A percentile compares a stretch with the other conserved stretches of the same genome.
Evolutionary conservation across 345 rosid genomes (phyloP).

Genomic region (Camelina hispida): DNA sequence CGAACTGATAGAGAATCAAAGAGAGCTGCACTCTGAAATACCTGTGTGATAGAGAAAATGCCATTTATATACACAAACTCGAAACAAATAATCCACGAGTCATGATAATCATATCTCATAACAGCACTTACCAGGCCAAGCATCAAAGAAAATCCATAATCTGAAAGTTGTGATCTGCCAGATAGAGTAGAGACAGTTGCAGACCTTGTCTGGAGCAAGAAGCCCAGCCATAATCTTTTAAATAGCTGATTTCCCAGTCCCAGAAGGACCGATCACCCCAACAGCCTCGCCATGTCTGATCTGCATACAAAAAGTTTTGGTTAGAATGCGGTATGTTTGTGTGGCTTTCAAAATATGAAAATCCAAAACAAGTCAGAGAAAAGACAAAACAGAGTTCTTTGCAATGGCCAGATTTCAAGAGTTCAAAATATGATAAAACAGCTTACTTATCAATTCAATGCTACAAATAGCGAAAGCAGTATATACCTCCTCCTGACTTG

Average conservation of each 20-base stretch:
- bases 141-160: constrained; percentile 14
- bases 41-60: constrained; percentile 51
- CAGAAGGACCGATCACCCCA: constrained; percentile 98
- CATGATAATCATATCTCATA: neutral
- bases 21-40: constrained; percentile 96
- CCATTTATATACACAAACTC: constrained; percentile 7
- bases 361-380: too few species aligned
- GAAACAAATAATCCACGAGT: neutral
- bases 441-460: too few species aligned
- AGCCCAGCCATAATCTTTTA: constrained; percentile 96
- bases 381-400: too few species aligned
- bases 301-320: constrained; percentile 41
- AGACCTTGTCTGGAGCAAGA: constrained; percentile 96
- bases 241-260: constrained; percentile 96
- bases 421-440: too few species aligned
- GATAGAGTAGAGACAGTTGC: constrained; percentile 7
- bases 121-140: constrained; percentile 64
- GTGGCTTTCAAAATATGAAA: too few species aligned
- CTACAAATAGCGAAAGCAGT: too few species aligned
- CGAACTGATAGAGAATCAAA: constrained; percentile 95
- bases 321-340: too few species aligned
- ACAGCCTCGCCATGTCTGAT: constrained; percentile 98
- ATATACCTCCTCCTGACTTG: too few species aligned
- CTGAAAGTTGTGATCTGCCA: neutral
- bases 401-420: too few species aligned